phyloP scores from a whole-genome alignment of 2,329 filamentous ascomycete species.

The Trichophaea hybrida region DNA sequence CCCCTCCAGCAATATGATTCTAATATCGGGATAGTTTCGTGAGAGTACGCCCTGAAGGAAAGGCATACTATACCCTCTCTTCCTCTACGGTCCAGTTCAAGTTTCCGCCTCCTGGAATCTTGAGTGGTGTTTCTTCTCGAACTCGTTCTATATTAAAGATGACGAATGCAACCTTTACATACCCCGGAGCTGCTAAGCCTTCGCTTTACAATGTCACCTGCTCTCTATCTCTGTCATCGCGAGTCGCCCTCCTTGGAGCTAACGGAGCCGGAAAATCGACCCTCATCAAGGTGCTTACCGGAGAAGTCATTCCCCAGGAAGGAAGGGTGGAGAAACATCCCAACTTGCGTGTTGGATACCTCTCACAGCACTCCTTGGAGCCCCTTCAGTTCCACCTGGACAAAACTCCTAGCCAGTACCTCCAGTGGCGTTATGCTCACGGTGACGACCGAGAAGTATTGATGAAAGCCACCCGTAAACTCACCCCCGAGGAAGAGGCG shows the following conservation, averaged over 20 bases:
- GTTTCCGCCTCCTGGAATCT: slow-evolving; percentile 87
- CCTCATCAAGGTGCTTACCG: slow-evolving; percentile 91
- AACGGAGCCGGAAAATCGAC: slow-evolving; percentile 98
- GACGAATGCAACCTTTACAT: slow-evolving; percentile 82
- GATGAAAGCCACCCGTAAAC: slow-evolving; percentile 88
- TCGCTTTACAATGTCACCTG: slow-evolving; percentile 81
- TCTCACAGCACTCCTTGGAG: slow-evolving; percentile 97
- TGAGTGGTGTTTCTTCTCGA: slow-evolving; percentile 87
- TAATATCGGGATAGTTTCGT: slow-evolving; percentile 46
- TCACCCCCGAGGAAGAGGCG: slow-evolving; percentile 68
- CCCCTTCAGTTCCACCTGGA: slow-evolving; percentile 99
- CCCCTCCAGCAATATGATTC: neutral
- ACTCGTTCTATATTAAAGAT: slow-evolving; percentile 92
- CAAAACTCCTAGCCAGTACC: slow-evolving; percentile 97
- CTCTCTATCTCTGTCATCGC: slow-evolving; percentile 73
- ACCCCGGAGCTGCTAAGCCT: slow-evolving; percentile 75
- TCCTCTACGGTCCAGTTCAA: slow-evolving; percentile 86
- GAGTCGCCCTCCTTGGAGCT: slow-evolving; percentile 88
- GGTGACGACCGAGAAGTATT: slow-evolving; percentile 94
- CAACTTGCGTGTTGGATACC: slow-evolving; percentile 96
- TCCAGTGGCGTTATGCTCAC: slow-evolving; percentile 96
- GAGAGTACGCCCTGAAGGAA: slow-evolving; percentile 77
- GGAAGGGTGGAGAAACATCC: slow-evolving; percentile 96
- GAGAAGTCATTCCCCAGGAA: slow-evolving; percentile 65
- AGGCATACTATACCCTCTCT: slow-evolving; percentile 94